Evolutionary conservation across 83 land plant species (phyloP).

Genomic region (Thuja plicata): DNA sequence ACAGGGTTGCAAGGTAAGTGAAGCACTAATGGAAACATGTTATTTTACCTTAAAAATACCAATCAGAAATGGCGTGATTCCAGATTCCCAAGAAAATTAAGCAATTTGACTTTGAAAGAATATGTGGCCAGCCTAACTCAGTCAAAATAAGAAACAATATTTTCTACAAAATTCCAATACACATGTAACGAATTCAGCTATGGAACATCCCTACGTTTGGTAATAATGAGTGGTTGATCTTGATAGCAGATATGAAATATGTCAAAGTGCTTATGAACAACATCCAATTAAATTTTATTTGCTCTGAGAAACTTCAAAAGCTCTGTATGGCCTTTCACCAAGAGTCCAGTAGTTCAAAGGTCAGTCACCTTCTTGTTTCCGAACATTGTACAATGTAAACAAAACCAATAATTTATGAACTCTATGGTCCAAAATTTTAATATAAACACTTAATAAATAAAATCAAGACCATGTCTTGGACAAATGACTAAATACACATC

Average conservation of each 20-base stretch:
- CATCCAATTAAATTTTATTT: too few relatives aligned
- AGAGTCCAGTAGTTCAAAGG: neutral
- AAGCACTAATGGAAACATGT: too few relatives aligned
- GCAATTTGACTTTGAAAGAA: neutral
- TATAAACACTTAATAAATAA: neutral
- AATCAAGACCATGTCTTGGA: neutral
- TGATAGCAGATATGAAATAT: neutral
- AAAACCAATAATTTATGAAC: neutral
- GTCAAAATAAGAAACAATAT: neutral
- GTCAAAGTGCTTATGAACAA: too few relatives aligned
- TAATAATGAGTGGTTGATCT: neutral
- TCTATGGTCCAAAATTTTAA: neutral
- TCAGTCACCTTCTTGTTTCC: neutral
- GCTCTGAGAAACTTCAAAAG: neutral
- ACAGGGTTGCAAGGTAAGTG: too few relatives aligned
- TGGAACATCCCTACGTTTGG: neutral
- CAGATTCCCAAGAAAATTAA: neutral
- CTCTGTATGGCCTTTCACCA: neutral
- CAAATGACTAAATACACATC: neutral
- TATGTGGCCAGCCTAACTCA: neutral
- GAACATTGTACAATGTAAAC: neutral
- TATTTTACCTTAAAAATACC: too few relatives aligned
- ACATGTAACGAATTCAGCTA: neutral
- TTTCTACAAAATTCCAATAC: neutral
- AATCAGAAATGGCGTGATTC: neutral